A percentile compares a stretch with the other conserved stretches of the same genome.
Conservation (phyloP, 371 early-diverging fungal genomes). For the Rhizopus microsporus region DNA sequence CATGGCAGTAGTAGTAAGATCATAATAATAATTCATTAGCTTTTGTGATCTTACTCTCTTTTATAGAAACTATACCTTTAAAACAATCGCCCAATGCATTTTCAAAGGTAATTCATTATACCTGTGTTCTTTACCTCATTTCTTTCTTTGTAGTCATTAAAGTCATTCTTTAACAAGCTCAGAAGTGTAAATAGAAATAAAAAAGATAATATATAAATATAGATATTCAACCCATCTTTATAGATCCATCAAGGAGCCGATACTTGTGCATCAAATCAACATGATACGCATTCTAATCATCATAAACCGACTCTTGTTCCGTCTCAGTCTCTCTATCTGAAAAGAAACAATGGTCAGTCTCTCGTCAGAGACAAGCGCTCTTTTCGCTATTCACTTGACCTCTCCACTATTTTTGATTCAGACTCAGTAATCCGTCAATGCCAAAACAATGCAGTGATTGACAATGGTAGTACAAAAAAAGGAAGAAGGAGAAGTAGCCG, state of each 20-base stretch:
- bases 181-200: background rate
- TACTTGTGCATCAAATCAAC: no score
- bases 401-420: background rate
- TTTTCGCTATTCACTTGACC: conserved; percentile 2
- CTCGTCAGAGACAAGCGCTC: background rate
- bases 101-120: background rate
- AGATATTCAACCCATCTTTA: background rate
- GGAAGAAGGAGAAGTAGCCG: background rate
- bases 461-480: background rate
- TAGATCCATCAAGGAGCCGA: background rate
- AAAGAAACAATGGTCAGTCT: background rate
- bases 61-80: no score
- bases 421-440: background rate
- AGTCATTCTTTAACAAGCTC: background rate
- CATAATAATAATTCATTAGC: no score
- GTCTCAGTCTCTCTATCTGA: background rate
- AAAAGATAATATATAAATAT: background rate
- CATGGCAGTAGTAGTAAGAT: background rate
- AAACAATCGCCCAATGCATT: background rate
- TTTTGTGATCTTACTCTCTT: no score
- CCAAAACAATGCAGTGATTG: background rate
- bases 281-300: no score
- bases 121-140: background rate
- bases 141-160: background rate
- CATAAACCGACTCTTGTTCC: background rate